These are phyloP conservation scores for Glycyrrhiza uralensis DNA, from an alignment of 306 rosid species.

Conservation along the genomic window DNA sequence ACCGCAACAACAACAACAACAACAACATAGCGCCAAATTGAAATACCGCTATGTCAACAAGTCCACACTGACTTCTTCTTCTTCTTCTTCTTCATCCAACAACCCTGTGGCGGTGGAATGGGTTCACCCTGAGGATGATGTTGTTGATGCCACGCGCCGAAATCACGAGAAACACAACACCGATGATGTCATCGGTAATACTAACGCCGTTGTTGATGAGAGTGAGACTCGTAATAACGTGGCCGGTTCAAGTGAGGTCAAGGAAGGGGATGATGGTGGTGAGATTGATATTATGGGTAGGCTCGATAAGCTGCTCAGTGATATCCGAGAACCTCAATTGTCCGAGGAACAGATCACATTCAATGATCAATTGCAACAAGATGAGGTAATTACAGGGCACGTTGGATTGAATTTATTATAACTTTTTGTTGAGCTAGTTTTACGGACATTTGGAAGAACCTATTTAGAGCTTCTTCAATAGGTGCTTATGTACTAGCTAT, in stretches of 20 bases:
- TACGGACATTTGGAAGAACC: too few species aligned
- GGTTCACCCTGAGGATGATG: neutral
- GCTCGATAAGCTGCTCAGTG: slow-evolving; percentile 40
- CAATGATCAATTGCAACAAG: slow-evolving; percentile 75
- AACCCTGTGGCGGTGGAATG: slow-evolving; percentile 1
- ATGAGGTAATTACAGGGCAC: slow-evolving; percentile 56
- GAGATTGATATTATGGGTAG: slow-evolving; percentile 30
- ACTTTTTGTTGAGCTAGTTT: too few species aligned
- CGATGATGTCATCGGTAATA: neutral
- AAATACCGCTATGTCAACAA: slow-evolving; percentile 34
- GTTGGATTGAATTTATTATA: too few species aligned
- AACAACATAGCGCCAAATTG: neutral
- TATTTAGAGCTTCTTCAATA: too few species aligned
- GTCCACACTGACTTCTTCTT: slow-evolving; percentile 20
- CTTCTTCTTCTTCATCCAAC: slow-evolving; percentile 10
- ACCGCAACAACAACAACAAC: slow-evolving; percentile 17
- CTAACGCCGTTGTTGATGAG: neutral
- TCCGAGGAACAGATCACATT: slow-evolving; percentile 53
- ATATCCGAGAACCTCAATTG: slow-evolving; percentile 46
- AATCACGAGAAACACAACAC: neutral
- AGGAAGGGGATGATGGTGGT: slow-evolving; percentile 1
- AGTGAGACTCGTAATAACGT: slow-evolving; percentile 2
- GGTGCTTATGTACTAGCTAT: too few species aligned
- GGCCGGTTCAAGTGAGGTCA: slow-evolving; percentile 28
- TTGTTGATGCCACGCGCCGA: neutral